Conservation (phyloP, 202 grass and related monocot species). For the Musa balbisiana region DNA sequence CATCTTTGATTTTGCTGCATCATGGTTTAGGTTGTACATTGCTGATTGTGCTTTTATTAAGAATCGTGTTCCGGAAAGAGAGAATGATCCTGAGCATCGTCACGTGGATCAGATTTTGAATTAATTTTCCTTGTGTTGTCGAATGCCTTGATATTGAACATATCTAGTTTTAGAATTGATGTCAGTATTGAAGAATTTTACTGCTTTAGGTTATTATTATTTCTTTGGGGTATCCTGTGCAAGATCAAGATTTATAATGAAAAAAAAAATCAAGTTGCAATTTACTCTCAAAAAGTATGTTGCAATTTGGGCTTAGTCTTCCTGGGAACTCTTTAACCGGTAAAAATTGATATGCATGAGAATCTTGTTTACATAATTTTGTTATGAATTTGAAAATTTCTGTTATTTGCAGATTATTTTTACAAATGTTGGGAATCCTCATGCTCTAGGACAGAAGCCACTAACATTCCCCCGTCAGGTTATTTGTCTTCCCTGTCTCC, state of each 20-base stretch:
- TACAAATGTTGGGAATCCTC: slow-evolving; percentile 98
- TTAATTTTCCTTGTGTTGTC: neutral
- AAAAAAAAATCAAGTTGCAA: too few relatives aligned
- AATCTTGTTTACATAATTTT: too few relatives aligned
- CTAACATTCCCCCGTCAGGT: slow-evolving; percentile 93
- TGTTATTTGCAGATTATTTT: slow-evolving; percentile 80
- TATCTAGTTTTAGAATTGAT: too few relatives aligned
- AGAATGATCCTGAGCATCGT: neutral
- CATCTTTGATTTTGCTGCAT: neutral
- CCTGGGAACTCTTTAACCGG: neutral
- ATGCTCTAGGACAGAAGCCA: slow-evolving; percentile 96
- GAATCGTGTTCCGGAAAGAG: neutral
- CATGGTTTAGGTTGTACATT: too few relatives aligned
- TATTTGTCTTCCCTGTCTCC: neutral
- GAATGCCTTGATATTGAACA: too few relatives aligned
- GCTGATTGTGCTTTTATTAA: neutral
- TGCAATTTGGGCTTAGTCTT: neutral
- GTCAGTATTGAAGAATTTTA: too few relatives aligned
- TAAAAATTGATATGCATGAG: neutral
- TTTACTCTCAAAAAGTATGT: neutral
- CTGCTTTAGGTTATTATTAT: too few relatives aligned
- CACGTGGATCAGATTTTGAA: neutral
- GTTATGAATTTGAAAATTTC: neutral
- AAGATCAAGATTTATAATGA: too few relatives aligned
- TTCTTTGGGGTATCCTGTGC: too few relatives aligned